These are phyloP conservation scores for Bolboschoenoplectus hybrid DNA, from an alignment of 202 grass and related monocot genomes.

Conservation along the genomic window DNA sequence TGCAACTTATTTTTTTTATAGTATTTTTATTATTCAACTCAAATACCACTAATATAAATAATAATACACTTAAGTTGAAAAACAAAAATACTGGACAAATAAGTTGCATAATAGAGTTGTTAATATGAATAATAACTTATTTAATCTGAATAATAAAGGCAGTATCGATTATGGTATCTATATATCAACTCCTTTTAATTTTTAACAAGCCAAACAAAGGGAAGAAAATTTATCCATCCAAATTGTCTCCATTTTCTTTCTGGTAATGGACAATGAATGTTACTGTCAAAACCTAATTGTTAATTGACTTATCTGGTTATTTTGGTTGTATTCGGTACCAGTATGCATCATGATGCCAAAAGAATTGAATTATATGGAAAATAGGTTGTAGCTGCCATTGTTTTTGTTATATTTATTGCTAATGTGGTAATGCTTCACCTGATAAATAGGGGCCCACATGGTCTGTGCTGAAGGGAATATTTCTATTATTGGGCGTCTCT, in stretches of 20 bases:
- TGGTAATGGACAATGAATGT: background rate
- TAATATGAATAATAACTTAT: too few relatives aligned
- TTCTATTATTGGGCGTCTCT: constrained; percentile 74
- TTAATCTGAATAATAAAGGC: too few relatives aligned
- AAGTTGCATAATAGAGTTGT: too few relatives aligned
- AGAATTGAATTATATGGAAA: background rate
- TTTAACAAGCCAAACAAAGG: background rate
- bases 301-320: background rate
- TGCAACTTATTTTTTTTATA: too few relatives aligned
- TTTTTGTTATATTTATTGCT: constrained; percentile 27
- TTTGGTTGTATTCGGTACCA: background rate
- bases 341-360: background rate
- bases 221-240: background rate
- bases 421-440: constrained; percentile 15
- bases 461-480: constrained; percentile 71
- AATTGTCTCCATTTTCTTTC: background rate
- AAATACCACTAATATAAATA: too few relatives aligned
- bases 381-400: background rate
- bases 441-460: constrained; percentile 70
- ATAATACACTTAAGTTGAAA: too few relatives aligned
- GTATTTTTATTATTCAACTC: too few relatives aligned
- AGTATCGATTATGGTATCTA: too few relatives aligned
- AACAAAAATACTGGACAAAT: too few relatives aligned
- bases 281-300: background rate
- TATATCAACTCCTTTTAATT: too few relatives aligned